Evolutionary conservation across 202 grass and related monocot species (phyloP), one percentile per base, ranked within the genome.

Genomic region (Bolboschoenoplectus hybrid): DNA sequence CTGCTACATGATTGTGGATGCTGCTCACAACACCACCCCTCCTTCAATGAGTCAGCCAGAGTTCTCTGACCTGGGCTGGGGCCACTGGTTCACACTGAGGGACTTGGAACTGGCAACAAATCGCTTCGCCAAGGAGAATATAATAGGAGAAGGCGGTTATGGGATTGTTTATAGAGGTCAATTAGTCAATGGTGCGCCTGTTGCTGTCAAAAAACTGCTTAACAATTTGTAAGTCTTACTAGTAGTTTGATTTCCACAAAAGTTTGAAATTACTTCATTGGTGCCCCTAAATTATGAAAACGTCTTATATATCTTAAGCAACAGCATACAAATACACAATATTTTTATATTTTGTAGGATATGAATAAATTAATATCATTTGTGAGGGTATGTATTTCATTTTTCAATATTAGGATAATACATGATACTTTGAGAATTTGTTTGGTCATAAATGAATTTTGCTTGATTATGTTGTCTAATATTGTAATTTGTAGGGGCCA

Each of bases 51-150:
- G 91, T 50, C 87, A 95, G 45, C 96, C 93, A 53, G 96, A 98
- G 63, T 94, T 95, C 78, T 96, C 97, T 85, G 90, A 96, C 85
- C 92, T 98, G 57, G 93, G 93, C 14, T 99, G 93, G 92, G 97
- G 97, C 49, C 97, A 99, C 89, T 99, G 97, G 93, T 99, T 99
- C 81, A 99, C 93, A 40, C 89, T 99, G 17, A 92, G 92, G 75
- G 97, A 99, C 82, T 82, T 99, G 52, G 97, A 99, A 80, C 68
- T 88, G 71, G 93, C 93, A 80, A 96, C 97, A 5, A 82, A 92
- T 81, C 86, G 85, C 67, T 99, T 99, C 88, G 74, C 97, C 74
- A 99, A 99, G 86, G 93, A 99, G 35, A 97, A 96, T 47, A 81
- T 99, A 75, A 88, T 99, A 74, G 97, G 97, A 9, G 97, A 99